Base-by-base conservation (phyloP, 345 rosid species). In the Schrenkiella parvula region DNA sequence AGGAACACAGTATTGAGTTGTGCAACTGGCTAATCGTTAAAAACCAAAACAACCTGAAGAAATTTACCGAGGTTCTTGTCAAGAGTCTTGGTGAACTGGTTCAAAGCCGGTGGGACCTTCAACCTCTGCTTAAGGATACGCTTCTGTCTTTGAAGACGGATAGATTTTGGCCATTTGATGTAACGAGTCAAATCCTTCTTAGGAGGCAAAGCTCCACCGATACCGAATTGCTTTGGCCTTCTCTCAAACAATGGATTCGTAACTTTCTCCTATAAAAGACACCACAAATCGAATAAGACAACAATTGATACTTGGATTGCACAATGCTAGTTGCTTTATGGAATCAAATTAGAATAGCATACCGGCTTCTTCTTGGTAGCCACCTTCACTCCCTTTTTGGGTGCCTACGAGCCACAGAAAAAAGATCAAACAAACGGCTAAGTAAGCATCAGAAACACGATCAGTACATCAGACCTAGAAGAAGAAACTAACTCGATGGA, bases 21-120 rank as follows among this genome's bases (percentile, higher is more conserved):
- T 29, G 17, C 4, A 58, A 22, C 21, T 11, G 12, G 2, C 1
- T 0, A 3, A 51, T 22, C 12, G 15, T 32, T 17, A 1, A 46
- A 19, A n/a, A 63, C 1, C n/a, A 15, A 42, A 15, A 39, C 6
- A 39, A 4, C 9, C n/a, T 2, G 11, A 11, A 42, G 6, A 38
- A 43, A 32, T 57, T 22, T 71, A 87, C 96, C 98, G 0, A 87
- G 84, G 53, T 87, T 88, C 87, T 89, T 92, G 79, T 89, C 96
- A 4, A 89, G 88, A 4, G 98, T 84, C 80, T 92, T 92, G 22
- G 96, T 92, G 80, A 89, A 92, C 80, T 89, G 96, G 74, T 88
- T 89, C 62, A 89, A 72, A 51, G 96, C 84, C 2, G 96, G 96
- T 1, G 98, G 95, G 41, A 92, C 95, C 89, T 92, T 92, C 79